These are phyloP conservation scores for Rhododendron ferrugineum DNA, from an alignment of 148 eudicot genomes.

Conservation along the genomic window DNA sequence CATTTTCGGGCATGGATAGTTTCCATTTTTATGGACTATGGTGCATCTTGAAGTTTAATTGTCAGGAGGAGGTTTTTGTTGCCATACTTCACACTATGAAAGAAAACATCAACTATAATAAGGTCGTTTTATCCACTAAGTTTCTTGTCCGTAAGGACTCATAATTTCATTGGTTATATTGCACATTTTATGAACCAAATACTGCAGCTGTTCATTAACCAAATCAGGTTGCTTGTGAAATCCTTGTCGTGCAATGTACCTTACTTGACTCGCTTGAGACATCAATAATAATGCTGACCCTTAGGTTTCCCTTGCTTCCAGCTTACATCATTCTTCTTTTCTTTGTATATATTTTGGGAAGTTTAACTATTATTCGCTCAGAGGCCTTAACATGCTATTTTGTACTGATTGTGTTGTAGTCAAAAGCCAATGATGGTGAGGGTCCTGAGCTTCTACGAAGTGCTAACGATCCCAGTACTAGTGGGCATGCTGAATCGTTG, in stretches of 20 bases:
- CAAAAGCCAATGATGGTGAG: constrained; percentile 93
- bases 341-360: neutral
- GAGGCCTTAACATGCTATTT: neutral
- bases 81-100: neutral
- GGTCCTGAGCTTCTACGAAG: constrained; percentile 92
- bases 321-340: neutral
- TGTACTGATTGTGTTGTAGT: constrained; percentile 32
- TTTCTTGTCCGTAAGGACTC: neutral
- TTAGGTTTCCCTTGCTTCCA: neutral
- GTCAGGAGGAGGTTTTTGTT: neutral
- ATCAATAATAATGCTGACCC: neutral
- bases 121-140: neutral
- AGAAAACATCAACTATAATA: neutral
- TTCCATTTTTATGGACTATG: neutral
- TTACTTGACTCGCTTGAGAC: neutral
- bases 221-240: neutral
- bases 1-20: neutral
- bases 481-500: constrained; percentile 89
- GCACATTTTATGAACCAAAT: neutral
- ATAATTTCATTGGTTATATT: neutral
- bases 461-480: constrained; percentile 59
- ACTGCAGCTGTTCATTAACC: neutral
- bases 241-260: neutral
- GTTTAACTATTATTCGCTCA: neutral
- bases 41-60: constrained; percentile 2